Base-by-base conservation (phyloP, 495 filamentous ascomycete genomes). In the Aspergillus carlsbadensis region DNA sequence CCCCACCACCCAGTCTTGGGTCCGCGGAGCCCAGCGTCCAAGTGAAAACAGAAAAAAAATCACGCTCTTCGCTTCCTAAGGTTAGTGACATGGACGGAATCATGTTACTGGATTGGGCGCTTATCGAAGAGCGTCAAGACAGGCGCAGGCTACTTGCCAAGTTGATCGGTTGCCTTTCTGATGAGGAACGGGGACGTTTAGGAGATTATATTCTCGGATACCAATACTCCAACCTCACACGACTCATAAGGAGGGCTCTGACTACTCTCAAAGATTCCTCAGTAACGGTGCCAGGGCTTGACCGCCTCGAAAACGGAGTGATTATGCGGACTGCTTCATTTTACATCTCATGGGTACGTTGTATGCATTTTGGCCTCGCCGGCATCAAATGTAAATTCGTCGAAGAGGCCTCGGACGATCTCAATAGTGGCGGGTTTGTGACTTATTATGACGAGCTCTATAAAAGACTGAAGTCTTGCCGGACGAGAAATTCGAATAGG, bases 311-410 rank as follows among this genome's bases (percentile, higher is more conserved):
- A 15, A 63, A 54, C 13, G 21, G 47, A 10, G 15, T 60, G 3
- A 46, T 69, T 18, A 71, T 77, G 67, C 67, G 69, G 2, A 59
- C 68, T 6, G 66, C 67, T 2, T 58, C 65, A 13, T 62, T 75
- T 45, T 76, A 67, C 35, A 66, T 79, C 20, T 73, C 70, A 15
- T 79, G 73, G 70, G 50, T 73, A 8, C 68, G 71, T 34, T 68
- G 71, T 21, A 49, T 54, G 8, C 61, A 58, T 44, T 52, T 65
- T 15, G 43, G 52, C 11, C 18, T 31, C 15, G 20, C 55, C 35
- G 71, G 70, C 4, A 65, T 72, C 21, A 44, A 18, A 3, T 54
- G 8, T 37, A 31, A 33, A 10, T 37, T 62, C 24, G 47, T 76
- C 6, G 10, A 29, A 0, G 22, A 55, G 4, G 61, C 71, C n/a